These are phyloP conservation scores for Ramichloridium luteum DNA, from an alignment of 2,329 filamentous ascomycete species.

Conservation along the genomic window DNA sequence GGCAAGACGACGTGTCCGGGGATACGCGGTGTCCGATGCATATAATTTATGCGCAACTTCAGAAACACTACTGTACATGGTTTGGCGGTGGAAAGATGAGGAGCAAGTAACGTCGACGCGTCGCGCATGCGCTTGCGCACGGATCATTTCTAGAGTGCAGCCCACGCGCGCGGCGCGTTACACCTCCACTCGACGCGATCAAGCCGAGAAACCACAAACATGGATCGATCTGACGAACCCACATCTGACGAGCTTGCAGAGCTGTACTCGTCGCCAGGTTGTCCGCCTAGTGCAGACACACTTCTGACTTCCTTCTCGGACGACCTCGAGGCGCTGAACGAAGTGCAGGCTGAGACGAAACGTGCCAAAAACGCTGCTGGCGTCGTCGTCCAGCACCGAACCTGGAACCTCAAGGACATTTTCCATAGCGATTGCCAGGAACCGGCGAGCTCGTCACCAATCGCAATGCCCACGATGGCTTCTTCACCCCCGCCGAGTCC, in stretches of 20 bases:
- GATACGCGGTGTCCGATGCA: too few species aligned
- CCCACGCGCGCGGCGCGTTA: too few species aligned
- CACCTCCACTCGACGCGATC: too few species aligned
- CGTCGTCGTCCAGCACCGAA: constrained; percentile 40
- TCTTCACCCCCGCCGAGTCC: constrained; percentile 43
- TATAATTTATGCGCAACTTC: too few species aligned
- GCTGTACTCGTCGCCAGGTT: constrained; percentile 5
- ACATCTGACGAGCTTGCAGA: constrained; percentile 10
- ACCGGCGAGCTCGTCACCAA: constrained; percentile 34
- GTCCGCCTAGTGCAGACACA: constrained; percentile 5
- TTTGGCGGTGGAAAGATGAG: too few species aligned
- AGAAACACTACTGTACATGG: too few species aligned
- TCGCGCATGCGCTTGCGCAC: too few species aligned
- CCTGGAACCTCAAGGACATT: constrained; percentile 34
- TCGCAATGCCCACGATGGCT: constrained; percentile 50
- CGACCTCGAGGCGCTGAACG: constrained; percentile 27
- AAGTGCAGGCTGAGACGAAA: constrained; percentile 35
- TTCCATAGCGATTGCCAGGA: constrained; percentile 35
- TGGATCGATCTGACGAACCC: constrained; percentile 8
- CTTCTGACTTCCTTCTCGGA: constrained; percentile 15
- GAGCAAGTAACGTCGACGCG: too few species aligned
- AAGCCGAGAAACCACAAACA: too few species aligned
- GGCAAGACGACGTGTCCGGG: too few species aligned
- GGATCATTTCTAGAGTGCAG: too few species aligned
- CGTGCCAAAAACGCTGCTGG: constrained; percentile 31